Conservation (phyloP, 441 rosid species). For the Cnidoscolus chayamansa region DNA sequence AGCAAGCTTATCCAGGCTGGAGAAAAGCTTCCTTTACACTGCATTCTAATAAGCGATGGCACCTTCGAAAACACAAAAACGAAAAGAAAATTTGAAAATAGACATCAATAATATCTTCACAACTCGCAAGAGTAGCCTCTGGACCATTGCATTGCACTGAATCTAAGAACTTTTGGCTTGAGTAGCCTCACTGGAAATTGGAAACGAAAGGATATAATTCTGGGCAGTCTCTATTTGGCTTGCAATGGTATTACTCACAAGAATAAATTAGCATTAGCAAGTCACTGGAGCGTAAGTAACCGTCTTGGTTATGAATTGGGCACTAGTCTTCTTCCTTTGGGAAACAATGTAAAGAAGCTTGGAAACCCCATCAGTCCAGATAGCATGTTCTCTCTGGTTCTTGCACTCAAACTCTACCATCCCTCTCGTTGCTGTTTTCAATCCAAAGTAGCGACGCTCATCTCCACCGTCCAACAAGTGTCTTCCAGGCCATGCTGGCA, state of each 20-base stretch:
- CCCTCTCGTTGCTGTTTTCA: conserved; percentile 63
- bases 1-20: no score
- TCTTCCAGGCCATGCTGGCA: conserved; percentile 90
- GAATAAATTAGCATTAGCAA: background rate
- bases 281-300: background rate
- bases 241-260: background rate
- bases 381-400: conserved; percentile 61
- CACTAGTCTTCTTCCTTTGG: conserved; percentile 38
- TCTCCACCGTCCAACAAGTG: conserved; percentile 61
- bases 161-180: no score
- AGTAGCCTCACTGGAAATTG: no score
- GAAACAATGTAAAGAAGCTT: conserved; percentile 62
- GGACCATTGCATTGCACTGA: no score
- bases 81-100: no score
- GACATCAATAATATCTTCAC: no score
- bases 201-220: no score
- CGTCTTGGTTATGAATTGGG: background rate
- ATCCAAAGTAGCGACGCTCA: conserved; percentile 67
- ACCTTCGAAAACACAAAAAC: no score
- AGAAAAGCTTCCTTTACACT: no score
- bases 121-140: no score
- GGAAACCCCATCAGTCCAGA: conserved; percentile 69
- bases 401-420: conserved; percentile 78
- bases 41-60: background rate
- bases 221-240: background rate